These are phyloP conservation scores for Phytopythium mirpurense DNA, from an alignment of 352 stramenopile species.

Conservation along the genomic window DNA sequence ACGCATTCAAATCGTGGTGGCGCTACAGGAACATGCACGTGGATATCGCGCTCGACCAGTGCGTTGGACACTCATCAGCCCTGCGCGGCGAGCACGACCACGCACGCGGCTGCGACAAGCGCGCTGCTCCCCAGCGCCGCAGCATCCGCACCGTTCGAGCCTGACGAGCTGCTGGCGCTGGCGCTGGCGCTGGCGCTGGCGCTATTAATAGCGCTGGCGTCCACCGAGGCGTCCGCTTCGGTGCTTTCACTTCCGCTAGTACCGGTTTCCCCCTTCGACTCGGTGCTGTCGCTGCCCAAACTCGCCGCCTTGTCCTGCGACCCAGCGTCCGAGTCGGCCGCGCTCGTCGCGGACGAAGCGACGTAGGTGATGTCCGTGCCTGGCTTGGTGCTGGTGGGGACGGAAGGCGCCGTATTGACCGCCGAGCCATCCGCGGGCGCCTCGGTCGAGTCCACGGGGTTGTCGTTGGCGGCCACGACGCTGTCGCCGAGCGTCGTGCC, in stretches of 20 bases:
- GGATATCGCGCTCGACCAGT: not conserved
- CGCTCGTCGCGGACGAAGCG: not conserved
- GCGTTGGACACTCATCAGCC: not conserved
- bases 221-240: not conserved
- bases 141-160: not conserved
- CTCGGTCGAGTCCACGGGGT: constrained; percentile 15
- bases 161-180: not conserved
- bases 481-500: constrained; percentile 28
- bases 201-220: not conserved
- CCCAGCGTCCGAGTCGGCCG: not conserved
- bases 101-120: constrained; percentile 2
- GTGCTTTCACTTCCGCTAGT: not conserved
- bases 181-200: no score
- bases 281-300: not conserved
- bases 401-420: not conserved
- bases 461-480: constrained; percentile 26
- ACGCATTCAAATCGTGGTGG: not conserved
- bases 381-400: not conserved
- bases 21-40: not conserved
- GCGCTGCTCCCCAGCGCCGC: not conserved
- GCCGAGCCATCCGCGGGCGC: constrained; percentile 2
- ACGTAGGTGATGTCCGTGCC: not conserved
- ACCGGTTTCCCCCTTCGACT: not conserved
- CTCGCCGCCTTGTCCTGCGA: not conserved
- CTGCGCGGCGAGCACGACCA: not conserved